Conservation (phyloP, 441 rosid species). For the Gossypium davidsonii region DNA sequence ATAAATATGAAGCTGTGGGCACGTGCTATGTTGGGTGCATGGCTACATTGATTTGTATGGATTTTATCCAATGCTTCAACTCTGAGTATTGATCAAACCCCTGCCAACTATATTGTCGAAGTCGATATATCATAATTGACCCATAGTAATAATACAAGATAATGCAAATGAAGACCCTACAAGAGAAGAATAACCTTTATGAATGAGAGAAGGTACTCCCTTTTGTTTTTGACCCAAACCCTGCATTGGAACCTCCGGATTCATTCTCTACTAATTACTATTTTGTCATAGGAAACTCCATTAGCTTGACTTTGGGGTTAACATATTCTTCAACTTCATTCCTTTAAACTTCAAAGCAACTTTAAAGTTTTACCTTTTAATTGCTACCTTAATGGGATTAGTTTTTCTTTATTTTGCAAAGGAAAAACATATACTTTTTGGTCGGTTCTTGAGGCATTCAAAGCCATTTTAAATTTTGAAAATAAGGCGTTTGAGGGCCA, state of each 20-base stretch:
- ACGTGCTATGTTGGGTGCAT: background rate
- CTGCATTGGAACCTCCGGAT: background rate
- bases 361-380: background rate
- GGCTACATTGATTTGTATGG: background rate
- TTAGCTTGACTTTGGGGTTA: too few relatives aligned
- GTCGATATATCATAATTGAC: background rate
- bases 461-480: constrained; percentile 2
- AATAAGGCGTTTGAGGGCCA: background rate
- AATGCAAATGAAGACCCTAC: background rate
- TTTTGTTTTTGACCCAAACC: constrained; percentile 12
- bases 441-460: background rate
- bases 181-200: constrained; percentile 1
- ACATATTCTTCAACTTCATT: background rate
- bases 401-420: background rate
- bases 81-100: background rate
- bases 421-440: background rate
- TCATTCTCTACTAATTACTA: background rate
- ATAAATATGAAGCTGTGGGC: background rate
- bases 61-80: background rate
- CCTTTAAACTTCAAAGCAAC: constrained; percentile 3
- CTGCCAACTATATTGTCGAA: background rate
- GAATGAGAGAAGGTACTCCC: constrained; percentile 7
- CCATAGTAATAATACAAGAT: background rate
- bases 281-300: background rate
- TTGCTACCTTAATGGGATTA: background rate